These are phyloP conservation scores for Craterostigma plantagineum DNA, from an alignment of 257 asterid species.

Conservation along the genomic window DNA sequence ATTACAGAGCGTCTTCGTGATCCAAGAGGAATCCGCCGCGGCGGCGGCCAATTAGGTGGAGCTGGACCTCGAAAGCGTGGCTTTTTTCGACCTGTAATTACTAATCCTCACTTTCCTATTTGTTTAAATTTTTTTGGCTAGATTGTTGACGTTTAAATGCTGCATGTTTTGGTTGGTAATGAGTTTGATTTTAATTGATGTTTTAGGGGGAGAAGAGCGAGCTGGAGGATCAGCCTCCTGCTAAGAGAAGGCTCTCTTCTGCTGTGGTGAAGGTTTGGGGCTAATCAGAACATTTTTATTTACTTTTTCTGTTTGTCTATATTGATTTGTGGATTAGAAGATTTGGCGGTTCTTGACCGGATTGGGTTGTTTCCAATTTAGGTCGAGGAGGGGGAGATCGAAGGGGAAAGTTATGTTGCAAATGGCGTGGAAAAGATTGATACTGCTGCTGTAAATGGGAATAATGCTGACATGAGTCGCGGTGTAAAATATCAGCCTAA, in stretches of 20 bases:
- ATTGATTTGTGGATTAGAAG: not conserved
- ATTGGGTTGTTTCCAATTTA: not conserved
- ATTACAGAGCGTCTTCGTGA: constrained; percentile 88
- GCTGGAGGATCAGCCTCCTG: constrained; percentile 69
- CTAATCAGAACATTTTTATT: not conserved
- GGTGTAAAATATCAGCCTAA: constrained; percentile 8
- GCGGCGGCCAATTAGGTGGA: constrained; percentile 23
- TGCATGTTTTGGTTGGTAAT: too few species aligned
- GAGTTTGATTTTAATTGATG: constrained; percentile 2
- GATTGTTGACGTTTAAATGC: not conserved
- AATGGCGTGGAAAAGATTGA: constrained; percentile 17
- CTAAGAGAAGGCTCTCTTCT: constrained; percentile 77
- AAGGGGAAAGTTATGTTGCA: constrained; percentile 26
- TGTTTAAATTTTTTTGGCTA: not conserved
- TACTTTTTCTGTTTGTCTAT: not conserved
- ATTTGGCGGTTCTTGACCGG: too few species aligned
- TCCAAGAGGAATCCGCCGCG: constrained; percentile 91
- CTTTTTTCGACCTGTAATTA: not conserved
- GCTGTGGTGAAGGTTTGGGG: constrained; percentile 74
- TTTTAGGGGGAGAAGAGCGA: constrained; percentile 75
- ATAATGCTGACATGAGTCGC: constrained; percentile 15
- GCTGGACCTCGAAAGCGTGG: constrained; percentile 53
- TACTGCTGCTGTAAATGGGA: constrained; percentile 12
- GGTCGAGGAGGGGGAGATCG: constrained; percentile 69
- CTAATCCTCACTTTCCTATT: constrained; percentile 1